Evolutionary conservation across 495 filamentous ascomycete species (phyloP).

Genomic region (Echria macrotheca): DNA sequence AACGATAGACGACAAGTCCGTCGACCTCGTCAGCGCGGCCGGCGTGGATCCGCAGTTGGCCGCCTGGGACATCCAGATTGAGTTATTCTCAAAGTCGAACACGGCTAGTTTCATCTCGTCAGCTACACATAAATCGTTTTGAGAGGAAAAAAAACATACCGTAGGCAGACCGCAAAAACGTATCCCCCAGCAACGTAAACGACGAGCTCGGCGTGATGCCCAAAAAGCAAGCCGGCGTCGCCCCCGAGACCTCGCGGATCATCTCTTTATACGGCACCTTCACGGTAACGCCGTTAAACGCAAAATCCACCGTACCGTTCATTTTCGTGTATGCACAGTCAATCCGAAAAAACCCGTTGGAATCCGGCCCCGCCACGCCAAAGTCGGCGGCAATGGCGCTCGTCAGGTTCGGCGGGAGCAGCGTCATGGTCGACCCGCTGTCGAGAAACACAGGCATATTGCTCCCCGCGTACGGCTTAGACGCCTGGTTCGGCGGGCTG

Average conservation of each 20-base stretch:
- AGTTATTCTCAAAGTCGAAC: conserved; percentile 42
- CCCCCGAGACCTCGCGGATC: conserved; percentile 43
- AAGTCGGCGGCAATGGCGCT: conserved; percentile 59
- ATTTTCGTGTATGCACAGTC: conserved; percentile 63
- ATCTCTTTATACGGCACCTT: conserved; percentile 55
- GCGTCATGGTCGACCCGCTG: conserved; percentile 82
- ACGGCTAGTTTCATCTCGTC: conserved; percentile 32
- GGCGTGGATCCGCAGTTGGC: conserved; percentile 40
- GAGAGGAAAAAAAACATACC: conserved; percentile 31
- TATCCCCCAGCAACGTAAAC: conserved; percentile 76
- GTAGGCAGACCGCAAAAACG: conserved; percentile 87
- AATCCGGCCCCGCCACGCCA: conserved; percentile 46
- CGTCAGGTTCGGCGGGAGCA: conserved; percentile 66
- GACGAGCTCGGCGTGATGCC: conserved; percentile 67
- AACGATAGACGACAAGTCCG: conserved; percentile 13
- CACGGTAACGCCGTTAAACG: conserved; percentile 63
- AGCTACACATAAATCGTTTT: not conserved
- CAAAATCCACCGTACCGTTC: conserved; percentile 66
- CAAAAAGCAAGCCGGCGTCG: conserved; percentile 57
- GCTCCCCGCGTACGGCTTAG: conserved; percentile 41
- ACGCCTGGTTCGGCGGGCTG: conserved; percentile 40
- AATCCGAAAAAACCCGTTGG: conserved; percentile 57
- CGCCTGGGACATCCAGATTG: conserved; percentile 41
- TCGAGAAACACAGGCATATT: conserved; percentile 71
- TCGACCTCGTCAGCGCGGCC: conserved; percentile 23